Percentiles rank a stretch among this genome's conserved stretches.
Conservation (phyloP, 306 rosid species). For the Begonia loranthoides region DNA sequence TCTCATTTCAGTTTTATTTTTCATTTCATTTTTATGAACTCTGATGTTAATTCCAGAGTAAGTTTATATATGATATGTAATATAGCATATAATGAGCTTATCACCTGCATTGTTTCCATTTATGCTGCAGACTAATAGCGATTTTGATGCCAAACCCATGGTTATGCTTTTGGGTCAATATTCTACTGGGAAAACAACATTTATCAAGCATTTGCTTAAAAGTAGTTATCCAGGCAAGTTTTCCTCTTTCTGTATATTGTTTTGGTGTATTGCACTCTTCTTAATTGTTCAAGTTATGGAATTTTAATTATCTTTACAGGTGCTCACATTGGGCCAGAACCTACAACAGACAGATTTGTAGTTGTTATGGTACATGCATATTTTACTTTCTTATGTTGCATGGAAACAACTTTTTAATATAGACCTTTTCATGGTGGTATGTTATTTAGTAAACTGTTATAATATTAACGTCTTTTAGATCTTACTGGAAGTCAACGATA, state of each 20-base stretch:
- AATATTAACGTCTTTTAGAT: too few species aligned
- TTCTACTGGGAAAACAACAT: constrained; percentile 96
- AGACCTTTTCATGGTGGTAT: neutral
- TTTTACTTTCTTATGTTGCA: constrained; percentile 5
- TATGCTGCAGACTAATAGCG: constrained; percentile 66
- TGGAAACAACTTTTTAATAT: neutral
- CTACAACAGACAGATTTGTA: constrained; percentile 97
- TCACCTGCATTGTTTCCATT: neutral
- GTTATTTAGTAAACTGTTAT: neutral
- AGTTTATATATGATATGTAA: too few species aligned
- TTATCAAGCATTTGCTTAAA: constrained; percentile 77
- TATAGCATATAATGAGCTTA: neutral
- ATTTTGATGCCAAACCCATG: constrained; percentile 97
- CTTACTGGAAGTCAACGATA: too few species aligned
- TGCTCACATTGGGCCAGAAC: constrained; percentile 99
- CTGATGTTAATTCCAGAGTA: too few species aligned
- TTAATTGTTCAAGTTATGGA: neutral
- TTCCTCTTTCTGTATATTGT: neutral
- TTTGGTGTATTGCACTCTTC: neutral
- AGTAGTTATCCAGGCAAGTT: constrained; percentile 76
- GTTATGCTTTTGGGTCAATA: constrained; percentile 96
- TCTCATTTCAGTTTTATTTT: constrained; percentile 4
- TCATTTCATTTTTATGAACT: neutral
- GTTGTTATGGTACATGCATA: constrained; percentile 72
- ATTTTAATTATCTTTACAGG: constrained; percentile 27